These are phyloP conservation scores for Camellia lanceoleosa DNA, from an alignment of 148 eudicot species.

Conservation along the genomic window DNA sequence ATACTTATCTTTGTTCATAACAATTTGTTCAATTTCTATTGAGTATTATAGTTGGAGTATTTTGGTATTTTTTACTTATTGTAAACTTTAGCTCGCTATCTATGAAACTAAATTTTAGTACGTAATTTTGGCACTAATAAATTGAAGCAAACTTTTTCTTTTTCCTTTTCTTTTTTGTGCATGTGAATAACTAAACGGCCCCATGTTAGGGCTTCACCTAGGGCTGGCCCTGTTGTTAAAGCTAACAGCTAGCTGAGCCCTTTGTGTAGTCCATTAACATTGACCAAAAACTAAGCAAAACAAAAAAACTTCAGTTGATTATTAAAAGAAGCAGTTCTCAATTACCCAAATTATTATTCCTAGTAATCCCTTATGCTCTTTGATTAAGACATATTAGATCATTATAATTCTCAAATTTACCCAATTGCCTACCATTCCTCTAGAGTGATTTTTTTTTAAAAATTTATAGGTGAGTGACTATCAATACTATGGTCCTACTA, in stretches of 20 bases:
- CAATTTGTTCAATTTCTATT: no score
- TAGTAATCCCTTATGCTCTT: neutral
- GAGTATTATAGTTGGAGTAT: no score
- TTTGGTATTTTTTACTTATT: no score
- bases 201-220: neutral
- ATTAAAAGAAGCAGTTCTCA: neutral
- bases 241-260: neutral
- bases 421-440: neutral
- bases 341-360: neutral
- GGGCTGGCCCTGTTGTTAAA: neutral
- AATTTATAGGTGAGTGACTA: no score
- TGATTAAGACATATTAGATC: neutral
- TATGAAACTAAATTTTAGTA: no score
- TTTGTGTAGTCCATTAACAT: neutral
- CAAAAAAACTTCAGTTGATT: neutral
- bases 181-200: neutral
- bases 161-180: no score
- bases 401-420: neutral
- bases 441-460: no score
- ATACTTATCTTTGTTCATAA: no score
- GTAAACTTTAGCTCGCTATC: no score
- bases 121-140: no score
- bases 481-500: no score
- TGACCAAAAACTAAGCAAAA: neutral
- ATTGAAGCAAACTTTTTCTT: no score